Percentiles rank a stretch among this genome's conserved stretches.
Evolutionary conservation across 2,329 filamentous ascomycete species (phyloP).

Genomic region (Diaporthe batatas): DNA sequence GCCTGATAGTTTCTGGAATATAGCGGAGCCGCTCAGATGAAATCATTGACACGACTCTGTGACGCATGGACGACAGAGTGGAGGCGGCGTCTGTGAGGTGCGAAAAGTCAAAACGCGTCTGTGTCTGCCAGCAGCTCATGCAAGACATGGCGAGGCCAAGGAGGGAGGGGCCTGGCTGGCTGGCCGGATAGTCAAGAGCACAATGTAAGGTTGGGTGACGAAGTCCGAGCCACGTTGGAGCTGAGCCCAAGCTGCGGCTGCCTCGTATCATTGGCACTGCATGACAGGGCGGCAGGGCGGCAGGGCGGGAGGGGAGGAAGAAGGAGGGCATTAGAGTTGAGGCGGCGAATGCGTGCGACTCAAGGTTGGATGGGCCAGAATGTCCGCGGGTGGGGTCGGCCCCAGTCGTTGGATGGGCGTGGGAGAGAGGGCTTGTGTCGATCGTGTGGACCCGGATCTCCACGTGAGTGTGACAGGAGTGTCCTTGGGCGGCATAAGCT

Average conservation of each 20-base stretch:
- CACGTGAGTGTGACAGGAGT: constrained; percentile 28
- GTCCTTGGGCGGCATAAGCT: constrained; percentile 22
- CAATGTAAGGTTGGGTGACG: constrained; percentile 1
- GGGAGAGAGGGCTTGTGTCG: constrained; percentile 10
- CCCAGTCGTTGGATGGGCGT: constrained; percentile 25
- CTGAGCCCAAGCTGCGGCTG: constrained; percentile 12
- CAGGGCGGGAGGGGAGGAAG: neutral
- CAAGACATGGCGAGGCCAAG: constrained; percentile 30
- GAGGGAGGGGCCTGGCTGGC: neutral
- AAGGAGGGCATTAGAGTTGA: constrained; percentile 18
- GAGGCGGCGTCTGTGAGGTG: neutral
- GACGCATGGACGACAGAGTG: neutral
- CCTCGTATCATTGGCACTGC: neutral
- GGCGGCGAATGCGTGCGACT: constrained; percentile 21
- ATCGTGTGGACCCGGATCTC: constrained; percentile 28
- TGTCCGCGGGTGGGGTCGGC: constrained; percentile 14
- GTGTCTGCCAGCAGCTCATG: constrained; percentile 13
- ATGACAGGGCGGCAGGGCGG: neutral
- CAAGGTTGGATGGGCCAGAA: constrained; percentile 17
- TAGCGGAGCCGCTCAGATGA: constrained; percentile 11
- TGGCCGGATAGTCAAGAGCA: neutral
- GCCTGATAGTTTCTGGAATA: constrained; percentile 6
- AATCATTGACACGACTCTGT: constrained; percentile 23
- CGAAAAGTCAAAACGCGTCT: constrained; percentile 26
- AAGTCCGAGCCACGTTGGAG: constrained; percentile 24